Percentiles rank a stretch among this genome's conserved stretches.
Conservation (phyloP, 306 rosid species). For the Abrus precatorius region DNA sequence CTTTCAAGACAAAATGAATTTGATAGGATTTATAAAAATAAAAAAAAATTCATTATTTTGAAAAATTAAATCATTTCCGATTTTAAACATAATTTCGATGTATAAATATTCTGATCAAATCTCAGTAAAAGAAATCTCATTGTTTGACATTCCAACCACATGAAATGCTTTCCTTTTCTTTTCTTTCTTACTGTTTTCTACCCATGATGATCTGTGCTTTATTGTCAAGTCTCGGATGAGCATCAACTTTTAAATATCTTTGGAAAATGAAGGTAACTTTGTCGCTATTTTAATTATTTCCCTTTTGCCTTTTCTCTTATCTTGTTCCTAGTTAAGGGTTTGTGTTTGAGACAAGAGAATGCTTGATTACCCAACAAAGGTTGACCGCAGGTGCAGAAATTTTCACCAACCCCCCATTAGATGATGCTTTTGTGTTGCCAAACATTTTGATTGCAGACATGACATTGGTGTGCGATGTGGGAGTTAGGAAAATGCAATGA, state of each 20-base stretch:
- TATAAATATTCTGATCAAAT: not conserved
- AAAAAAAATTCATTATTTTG: not conserved
- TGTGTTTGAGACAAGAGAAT: slow-evolving; percentile 45
- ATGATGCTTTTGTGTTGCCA: slow-evolving; percentile 44
- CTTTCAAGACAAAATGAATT: not conserved
- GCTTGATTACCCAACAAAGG: slow-evolving; percentile 47
- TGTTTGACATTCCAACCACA: slow-evolving; percentile 14
- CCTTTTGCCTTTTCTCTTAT: slow-evolving; percentile 44
- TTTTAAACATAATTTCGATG: not conserved
- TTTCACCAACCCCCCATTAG: slow-evolving; percentile 38
- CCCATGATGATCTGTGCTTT: slow-evolving; percentile 42
- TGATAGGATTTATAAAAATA: not conserved
- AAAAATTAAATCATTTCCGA: not conserved
- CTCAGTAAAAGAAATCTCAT: not conserved
- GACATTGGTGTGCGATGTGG: slow-evolving; percentile 38
- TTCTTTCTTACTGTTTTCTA: slow-evolving; percentile 33
- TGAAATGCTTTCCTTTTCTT: not conserved
- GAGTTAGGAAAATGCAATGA: slow-evolving; percentile 39
- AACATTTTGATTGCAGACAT: slow-evolving; percentile 52
- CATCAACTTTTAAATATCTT: slow-evolving; percentile 42
- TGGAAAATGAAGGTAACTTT: slow-evolving; percentile 52
- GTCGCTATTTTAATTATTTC: slow-evolving; percentile 44
- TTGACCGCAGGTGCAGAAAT: slow-evolving; percentile 44
- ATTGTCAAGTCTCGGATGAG: slow-evolving; percentile 48
- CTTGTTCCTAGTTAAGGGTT: slow-evolving; percentile 48